Evolutionary conservation across 2,329 filamentous ascomycete genomes (phyloP), one percentile per base, ranked within the genome.

Genomic region (Phialophora macrospora): DNA sequence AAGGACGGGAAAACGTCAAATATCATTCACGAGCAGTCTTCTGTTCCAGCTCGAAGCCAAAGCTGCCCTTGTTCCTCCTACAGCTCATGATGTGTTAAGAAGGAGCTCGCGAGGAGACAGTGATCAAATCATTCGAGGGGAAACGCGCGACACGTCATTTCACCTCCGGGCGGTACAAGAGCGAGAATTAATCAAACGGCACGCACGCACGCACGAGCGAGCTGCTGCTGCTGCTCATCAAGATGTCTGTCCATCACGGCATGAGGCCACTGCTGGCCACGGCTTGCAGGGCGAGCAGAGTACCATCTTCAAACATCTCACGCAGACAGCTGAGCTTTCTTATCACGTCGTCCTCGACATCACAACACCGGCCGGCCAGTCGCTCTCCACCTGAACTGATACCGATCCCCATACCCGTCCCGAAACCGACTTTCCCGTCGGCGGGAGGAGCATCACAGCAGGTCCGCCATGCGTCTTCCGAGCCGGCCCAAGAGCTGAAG

Each of bases 401-500:
- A 7, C 58, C 38, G 1, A 64, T 51, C 26, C 20, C 38, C 28
- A 38, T 49, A 14, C 56, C 62, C 26, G 49, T 34, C 17, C 26
- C 62, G 20, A 49, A 34, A 12, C 49, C 26, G 34, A 48, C 49
- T 2, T 60, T 48, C n/a, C 24, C 56, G n/a, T 0, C 46, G 8
- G 49, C 30, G 17, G 12, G n/a, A 49, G 6, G 24, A 48, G 12
- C 5, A 4, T 44, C 14, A 11, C 55, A n/a, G n/a, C 60, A 62
- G 62, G 34, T 28, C 4, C 67, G 67, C 7, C 26, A 64, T 54
- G 60, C 59, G 11, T 69, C 64, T 17, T 22, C 55, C 14, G 51
- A 57, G 34, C 55, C 68, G 11, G 46, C 54, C n/a, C 51, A 34
- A 11, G 60, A 65, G 14, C 64, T 79, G 64, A 75, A 75, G 41